Base-by-base conservation (phyloP, 1,284 basidiomycete genomes). In the Malassezia yamatoensis region DNA sequence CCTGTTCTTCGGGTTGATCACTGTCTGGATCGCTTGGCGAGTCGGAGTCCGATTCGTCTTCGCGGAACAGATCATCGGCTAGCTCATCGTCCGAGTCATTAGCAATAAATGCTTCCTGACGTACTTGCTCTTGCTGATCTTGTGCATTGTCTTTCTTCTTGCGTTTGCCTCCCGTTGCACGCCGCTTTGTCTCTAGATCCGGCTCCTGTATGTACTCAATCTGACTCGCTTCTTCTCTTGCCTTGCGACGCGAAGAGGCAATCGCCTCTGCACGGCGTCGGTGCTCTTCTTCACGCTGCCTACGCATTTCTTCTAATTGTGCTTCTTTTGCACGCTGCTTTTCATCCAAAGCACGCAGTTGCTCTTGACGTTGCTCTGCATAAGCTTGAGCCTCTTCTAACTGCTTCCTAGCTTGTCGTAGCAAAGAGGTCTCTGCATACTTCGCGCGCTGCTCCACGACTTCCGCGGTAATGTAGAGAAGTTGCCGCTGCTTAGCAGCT, bases 401-500 rank as follows among this genome's bases (percentile, higher is more conserved):
- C 12, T 59, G 62, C 47, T 51, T 45, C 6, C 56, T 39, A 5
- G 64, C 63, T 20, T 64, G 61, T 34, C 65, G 60, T 13, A 71
- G 54, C 24, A 70, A 58, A 16, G 65, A 67, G 20, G 57, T 62
- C 34, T 65, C 66, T 37, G 65, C 70, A 52, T 70, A 74, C 62
- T 68, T 63, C 53, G 61, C 61, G 21, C 72, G 65, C 62, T 74
- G 72, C 53, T 72, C 72, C 3, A 74, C 62, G 3, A 72, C 48
- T 29, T 74, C 70, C 12, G 62, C 57, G 24, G 68, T 58, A 56
- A 74, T 67, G 59, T 68, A 66, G 29, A 64, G 54, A 29, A 74
- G 62, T 29, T 64, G 64, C 0, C 61, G 60, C 15, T 49, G 52
- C 38, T 57, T 58, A 18, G 72, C 72, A 11, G 67, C 65, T 32